Percentiles rank a stretch among this genome's conserved stretches.
Evolutionary conservation across 805 yeast species (phyloP).

Genomic region (Saccharomycopsis fodiens): DNA sequence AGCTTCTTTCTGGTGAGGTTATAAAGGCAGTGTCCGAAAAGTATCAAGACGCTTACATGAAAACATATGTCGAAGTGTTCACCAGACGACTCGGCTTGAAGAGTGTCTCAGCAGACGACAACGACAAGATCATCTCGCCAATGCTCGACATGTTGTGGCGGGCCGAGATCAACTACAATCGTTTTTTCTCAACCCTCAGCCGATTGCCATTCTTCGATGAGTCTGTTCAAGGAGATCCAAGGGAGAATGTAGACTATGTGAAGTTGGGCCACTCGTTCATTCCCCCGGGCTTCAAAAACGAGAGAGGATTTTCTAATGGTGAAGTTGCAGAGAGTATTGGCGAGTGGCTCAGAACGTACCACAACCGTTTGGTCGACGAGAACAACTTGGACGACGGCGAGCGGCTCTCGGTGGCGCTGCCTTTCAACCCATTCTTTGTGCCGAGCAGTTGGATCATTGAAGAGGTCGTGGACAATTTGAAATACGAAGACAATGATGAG

Average conservation of each 20-base stretch:
- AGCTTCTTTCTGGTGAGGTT: conserved; percentile 68
- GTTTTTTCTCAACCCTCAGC: conserved; percentile 65
- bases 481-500: conserved; percentile 45
- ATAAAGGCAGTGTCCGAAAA: conserved; percentile 49
- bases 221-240: background rate
- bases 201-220: conserved; percentile 32
- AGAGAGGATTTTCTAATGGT: conserved; percentile 28
- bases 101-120: conserved; percentile 32
- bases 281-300: conserved; percentile 26
- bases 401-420: conserved; percentile 36
- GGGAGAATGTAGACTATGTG: conserved; percentile 21
- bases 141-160: conserved; percentile 52
- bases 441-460: conserved; percentile 84
- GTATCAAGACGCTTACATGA: conserved; percentile 55
- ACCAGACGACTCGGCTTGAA: conserved; percentile 63
- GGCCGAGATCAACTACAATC: conserved; percentile 70
- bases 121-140: conserved; percentile 43
- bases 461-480: conserved; percentile 59
- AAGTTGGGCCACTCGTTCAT: conserved; percentile 24
- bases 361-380: conserved; percentile 32
- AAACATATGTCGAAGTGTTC: conserved; percentile 49
- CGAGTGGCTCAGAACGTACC: conserved; percentile 41
- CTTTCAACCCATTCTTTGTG: conserved; percentile 67
- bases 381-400: conserved; percentile 30
- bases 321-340: conserved; percentile 35